Evolutionary conservation across 106 monocot species (phyloP).

Genomic region (Dendrobium officinale): DNA sequence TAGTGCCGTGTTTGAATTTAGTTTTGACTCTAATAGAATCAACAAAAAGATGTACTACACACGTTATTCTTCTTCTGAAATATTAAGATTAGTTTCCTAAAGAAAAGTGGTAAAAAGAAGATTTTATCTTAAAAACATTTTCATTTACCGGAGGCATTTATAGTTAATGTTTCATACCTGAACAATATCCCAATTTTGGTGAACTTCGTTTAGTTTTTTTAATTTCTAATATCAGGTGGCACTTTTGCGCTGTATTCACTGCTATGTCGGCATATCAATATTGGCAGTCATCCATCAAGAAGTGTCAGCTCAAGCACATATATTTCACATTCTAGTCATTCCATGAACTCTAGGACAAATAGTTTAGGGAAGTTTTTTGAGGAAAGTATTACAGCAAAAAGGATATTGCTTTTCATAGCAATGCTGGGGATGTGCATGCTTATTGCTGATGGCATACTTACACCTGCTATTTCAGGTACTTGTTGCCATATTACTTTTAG

Average conservation of each 20-base stretch:
- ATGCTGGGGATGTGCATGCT: constrained; percentile 83
- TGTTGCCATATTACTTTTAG: background rate
- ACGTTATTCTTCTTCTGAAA: too few relatives aligned
- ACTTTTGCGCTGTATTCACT: constrained; percentile 81
- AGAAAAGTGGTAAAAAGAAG: too few relatives aligned
- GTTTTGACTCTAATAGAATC: too few relatives aligned
- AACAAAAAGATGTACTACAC: too few relatives aligned
- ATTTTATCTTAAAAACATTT: too few relatives aligned
- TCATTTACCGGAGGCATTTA: too few relatives aligned
- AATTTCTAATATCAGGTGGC: constrained; percentile 43
- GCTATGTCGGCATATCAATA: constrained; percentile 58
- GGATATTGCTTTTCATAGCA: constrained; percentile 50
- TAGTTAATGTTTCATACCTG: background rate
- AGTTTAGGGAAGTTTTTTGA: constrained; percentile 50
- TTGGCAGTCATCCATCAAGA: constrained; percentile 53
- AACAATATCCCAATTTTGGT: background rate
- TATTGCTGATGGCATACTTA: constrained; percentile 85
- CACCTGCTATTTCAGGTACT: constrained; percentile 80
- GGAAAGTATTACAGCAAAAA: constrained; percentile 37
- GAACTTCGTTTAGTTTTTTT: background rate
- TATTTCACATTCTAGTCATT: background rate
- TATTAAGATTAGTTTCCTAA: too few relatives aligned
- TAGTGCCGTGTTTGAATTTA: too few relatives aligned
- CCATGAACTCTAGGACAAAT: constrained; percentile 1
- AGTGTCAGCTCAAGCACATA: constrained; percentile 2